These are phyloP conservation scores for Aspergillus fructus DNA, from an alignment of 2,329 filamentous ascomycete genomes.

Conservation along the genomic window DNA sequence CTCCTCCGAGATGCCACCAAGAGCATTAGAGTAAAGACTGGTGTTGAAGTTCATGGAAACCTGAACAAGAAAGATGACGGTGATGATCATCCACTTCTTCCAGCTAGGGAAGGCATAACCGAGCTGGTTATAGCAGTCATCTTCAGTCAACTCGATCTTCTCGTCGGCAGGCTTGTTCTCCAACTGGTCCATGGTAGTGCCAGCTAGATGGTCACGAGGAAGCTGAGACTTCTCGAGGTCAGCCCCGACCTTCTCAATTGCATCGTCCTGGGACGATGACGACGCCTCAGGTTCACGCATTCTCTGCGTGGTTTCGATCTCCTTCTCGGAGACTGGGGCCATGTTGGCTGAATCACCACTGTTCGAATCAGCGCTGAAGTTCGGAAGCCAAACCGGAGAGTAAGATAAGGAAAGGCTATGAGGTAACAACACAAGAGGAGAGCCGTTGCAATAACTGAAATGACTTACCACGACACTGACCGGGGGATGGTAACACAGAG, in stretches of 20 bases:
- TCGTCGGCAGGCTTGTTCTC: constrained; percentile 26
- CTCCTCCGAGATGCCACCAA: constrained; percentile 63
- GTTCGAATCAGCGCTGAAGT: background rate
- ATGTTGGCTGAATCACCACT: constrained; percentile 18
- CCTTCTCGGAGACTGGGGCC: constrained; percentile 18
- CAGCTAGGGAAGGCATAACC: constrained; percentile 60
- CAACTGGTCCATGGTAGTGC: constrained; percentile 24
- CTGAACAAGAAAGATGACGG: constrained; percentile 72
- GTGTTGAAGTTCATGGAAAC: constrained; percentile 80
- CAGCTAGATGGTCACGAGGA: constrained; percentile 15
- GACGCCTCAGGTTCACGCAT: constrained; percentile 33
- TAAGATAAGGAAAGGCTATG: background rate
- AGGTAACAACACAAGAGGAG: background rate
- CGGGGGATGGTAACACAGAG: background rate
- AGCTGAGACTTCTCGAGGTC: constrained; percentile 17
- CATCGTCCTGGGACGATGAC: constrained; percentile 32
- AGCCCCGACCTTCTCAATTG: constrained; percentile 21
- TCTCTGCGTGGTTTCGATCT: constrained; percentile 24
- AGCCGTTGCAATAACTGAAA: background rate
- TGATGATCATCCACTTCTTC: constrained; percentile 72
- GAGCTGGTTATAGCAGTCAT: constrained; percentile 65
- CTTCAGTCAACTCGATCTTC: constrained; percentile 46
- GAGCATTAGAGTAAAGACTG: constrained; percentile 69
- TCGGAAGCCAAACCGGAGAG: background rate
- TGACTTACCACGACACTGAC: constrained; percentile 9